Evolutionary conservation across 1,284 basidiomycete genomes (phyloP), one percentile per base, ranked within the genome.

Genomic region (Moesziomyces aphidis): DNA sequence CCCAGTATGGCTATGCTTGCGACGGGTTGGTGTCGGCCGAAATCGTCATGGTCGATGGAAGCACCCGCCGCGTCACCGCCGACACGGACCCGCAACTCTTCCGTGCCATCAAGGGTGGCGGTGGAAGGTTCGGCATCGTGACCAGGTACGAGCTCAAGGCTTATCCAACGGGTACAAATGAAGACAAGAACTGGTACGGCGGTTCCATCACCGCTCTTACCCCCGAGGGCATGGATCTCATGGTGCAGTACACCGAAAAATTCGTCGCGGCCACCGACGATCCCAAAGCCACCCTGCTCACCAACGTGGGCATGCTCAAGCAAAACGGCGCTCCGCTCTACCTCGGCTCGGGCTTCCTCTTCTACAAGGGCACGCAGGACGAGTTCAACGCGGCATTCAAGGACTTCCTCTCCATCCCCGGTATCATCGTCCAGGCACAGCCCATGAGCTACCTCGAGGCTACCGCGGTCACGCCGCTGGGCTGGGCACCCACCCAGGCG

Each of bases 111-210:
- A 77, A 78, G 34, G 76, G 76, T 11, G 73, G 75, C 1, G 77
- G 77, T 5, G 73, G 70, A 23, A 23, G 64, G 13, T 72, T 71
- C 48, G 77, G 77, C n/a, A 45, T 79, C 13, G 77, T 79, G n/a
- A 75, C 75, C 1, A 28, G 22, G 0, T 79, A 79, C 62, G 39
- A 54, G 17, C 52, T 72, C 1, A 45, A 23, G 19, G 64, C 63
- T 0, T 62, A 55, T 51, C 53, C 54, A 10, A 66, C 62, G 4
- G 73, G 73, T 6, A 49, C 23, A 3, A 36, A 55, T 7, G 11
- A 4, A 5, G 65, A 73, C 1, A 65, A 69, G 50, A n/a, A 24
- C 15, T 75, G 68, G 68, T 75, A 39, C 55, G 70, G 65, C 5
- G 73, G 73, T 3, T 44, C 39, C 23, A 46, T 75, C 28, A 60